A percentile compares a stretch with the other conserved stretches of the same genome.
phyloP scores from a whole-genome alignment of 129 eudicot species.

The Deinandra increscens region DNA sequence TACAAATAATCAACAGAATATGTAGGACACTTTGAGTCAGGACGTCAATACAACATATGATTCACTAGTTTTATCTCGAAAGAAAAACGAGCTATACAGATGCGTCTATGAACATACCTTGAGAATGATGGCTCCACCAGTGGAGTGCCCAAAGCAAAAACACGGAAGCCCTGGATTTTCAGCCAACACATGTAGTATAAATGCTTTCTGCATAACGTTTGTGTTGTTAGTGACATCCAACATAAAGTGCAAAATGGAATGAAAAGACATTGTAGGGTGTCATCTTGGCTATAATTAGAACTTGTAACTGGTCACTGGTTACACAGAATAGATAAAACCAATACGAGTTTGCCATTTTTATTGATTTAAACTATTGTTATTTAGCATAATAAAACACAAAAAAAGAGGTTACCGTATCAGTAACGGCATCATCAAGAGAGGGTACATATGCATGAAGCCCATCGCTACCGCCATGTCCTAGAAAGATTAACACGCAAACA shows the following conservation, averaged over 20 bases:
- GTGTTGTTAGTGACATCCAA: background rate
- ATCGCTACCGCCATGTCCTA: slow-evolving; percentile 99
- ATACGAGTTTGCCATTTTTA: background rate
- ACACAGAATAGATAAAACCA: background rate
- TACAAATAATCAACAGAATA: slow-evolving; percentile 22
- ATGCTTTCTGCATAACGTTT: slow-evolving; percentile 52
- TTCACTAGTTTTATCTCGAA: too few relatives aligned
- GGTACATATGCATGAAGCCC: slow-evolving; percentile 89
- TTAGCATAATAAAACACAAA: background rate
- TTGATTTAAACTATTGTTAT: background rate
- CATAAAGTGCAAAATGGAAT: background rate
- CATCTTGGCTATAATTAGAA: background rate
- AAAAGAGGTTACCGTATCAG: slow-evolving; percentile 52
- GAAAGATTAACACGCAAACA: background rate
- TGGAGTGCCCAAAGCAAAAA: slow-evolving; percentile 95
- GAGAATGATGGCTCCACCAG: slow-evolving; percentile 88
- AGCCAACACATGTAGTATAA: slow-evolving; percentile 56
- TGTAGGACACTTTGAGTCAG: background rate
- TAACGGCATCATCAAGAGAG: slow-evolving; percentile 80
- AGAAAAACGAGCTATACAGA: background rate
- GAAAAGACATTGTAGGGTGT: too few relatives aligned
- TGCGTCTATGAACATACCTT: slow-evolving; percentile 46
- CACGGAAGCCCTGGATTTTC: slow-evolving; percentile 75
- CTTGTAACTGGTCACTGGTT: background rate
- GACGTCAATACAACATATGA: too few relatives aligned